phyloP scores from a whole-genome alignment of 169 alveolate species.

The Plasmodium knowlesi region DNA sequence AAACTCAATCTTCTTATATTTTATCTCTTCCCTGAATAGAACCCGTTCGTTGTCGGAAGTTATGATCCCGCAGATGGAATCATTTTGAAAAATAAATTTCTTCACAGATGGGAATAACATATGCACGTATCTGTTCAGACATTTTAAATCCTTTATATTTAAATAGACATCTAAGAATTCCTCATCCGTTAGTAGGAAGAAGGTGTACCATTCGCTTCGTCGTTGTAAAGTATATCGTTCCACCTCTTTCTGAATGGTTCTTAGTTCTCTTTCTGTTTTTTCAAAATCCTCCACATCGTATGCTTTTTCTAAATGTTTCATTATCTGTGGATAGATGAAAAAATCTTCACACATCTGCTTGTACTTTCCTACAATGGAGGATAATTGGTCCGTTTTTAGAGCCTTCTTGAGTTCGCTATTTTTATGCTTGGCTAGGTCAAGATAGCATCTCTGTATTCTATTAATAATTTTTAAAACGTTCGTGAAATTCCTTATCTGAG shows the following conservation, averaged over 20 bases:
- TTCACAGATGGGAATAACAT: constrained; percentile 17
- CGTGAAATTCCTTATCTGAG: background rate
- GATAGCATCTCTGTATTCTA: constrained; percentile 14
- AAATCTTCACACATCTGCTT: constrained; percentile 53
- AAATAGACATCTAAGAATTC: constrained; percentile 36
- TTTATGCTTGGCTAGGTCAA: constrained; percentile 24
- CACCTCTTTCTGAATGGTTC: background rate
- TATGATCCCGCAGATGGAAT: constrained; percentile 20
- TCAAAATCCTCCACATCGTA: background rate
- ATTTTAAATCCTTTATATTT: constrained; percentile 11
- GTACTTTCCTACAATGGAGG: background rate
- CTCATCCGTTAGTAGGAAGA: constrained; percentile 15
- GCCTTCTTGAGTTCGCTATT: constrained; percentile 34
- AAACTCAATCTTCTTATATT: constrained; percentile 46
- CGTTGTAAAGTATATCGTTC: constrained; percentile 7
- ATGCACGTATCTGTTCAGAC: constrained; percentile 13
- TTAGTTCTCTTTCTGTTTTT: background rate
- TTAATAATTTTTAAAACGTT: background rate
- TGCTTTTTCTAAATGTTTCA: constrained; percentile 23
- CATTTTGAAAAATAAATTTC: constrained; percentile 56
- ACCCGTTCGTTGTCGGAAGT: constrained; percentile 16
- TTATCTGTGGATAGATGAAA: constrained; percentile 49
- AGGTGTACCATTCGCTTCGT: constrained; percentile 17
- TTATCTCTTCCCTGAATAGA: constrained; percentile 38
- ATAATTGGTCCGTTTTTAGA: background rate